Evolutionary conservation across 2,329 filamentous ascomycete species (phyloP), one percentile per base, ranked within the genome.

Genomic region (Fusarium domesticum): DNA sequence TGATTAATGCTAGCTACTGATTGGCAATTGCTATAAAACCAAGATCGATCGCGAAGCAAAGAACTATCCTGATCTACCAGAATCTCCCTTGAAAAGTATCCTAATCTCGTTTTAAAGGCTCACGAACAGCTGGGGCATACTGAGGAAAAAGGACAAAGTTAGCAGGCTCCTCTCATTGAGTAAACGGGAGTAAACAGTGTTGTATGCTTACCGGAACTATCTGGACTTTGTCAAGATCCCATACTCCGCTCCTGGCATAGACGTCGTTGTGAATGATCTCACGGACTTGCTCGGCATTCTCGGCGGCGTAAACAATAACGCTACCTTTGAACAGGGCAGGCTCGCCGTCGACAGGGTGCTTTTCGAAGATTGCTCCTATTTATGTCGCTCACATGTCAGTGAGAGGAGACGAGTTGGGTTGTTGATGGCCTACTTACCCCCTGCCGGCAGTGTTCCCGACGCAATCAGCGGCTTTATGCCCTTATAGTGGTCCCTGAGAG

Each of bases 201-300:
- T 17, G 5, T 30, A 8, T 11, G 42, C 45, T 42, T 45, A 58
- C 54, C 40, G 51, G 52, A 36, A 51, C 45, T 1, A 59, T 49
- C 15, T 59, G 57, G 2, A 32, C 54, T 6, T 59, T 59, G 6
- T 53, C 52, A 2, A 59, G 45, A 36, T 59, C 52, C 52, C 54
- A 59, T 2, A 59, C 57, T 5, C 47, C 56, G 10, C 37, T 48
- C 15, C 38, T 50, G 16, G 54, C 48, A 25, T 59, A 59, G 2
- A 54, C 12, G 3, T 59, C 56, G 1, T 54, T 43, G 17, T 43
- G 33, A 11, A 59, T 54, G 17, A 59, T 42, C 16, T 43, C 35
- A 8, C 46, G 50, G 10, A 56, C 56, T 39, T 58, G 42, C 2
- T 44, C 43, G 1, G 17, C 31, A 17, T 19, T 42, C 14, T 45